These are phyloP conservation scores for Stachybotrys chartarum DNA, from an alignment of 2,329 filamentous ascomycete species.

Conservation along the genomic window DNA sequence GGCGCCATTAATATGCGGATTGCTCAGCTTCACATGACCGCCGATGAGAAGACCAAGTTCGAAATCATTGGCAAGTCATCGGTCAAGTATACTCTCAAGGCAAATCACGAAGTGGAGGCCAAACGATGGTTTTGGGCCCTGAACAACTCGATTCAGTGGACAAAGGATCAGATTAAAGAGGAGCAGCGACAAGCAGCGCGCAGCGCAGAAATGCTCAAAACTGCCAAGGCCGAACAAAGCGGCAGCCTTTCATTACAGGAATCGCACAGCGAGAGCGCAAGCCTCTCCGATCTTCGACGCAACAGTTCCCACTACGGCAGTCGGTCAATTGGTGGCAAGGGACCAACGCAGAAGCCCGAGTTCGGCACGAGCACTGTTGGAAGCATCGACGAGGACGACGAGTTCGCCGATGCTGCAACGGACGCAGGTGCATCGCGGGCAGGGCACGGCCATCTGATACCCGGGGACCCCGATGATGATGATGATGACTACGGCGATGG, in stretches of 20 bases:
- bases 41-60: conserved; percentile 95
- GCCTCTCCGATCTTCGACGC: conserved; percentile 35
- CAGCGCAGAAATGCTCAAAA: conserved; percentile 66
- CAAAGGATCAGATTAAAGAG: conserved; percentile 92
- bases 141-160: conserved; percentile 98
- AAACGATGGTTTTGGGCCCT: conserved; percentile 99
- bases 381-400: conserved; percentile 48
- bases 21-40: conserved; percentile 87
- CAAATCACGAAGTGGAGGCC: conserved; percentile 95
- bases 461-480: conserved; percentile 60
- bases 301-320: conserved; percentile 37
- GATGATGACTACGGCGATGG: conserved; percentile 72
- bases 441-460: conserved; percentile 23
- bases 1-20: conserved; percentile 99
- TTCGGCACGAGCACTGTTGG: conserved; percentile 36
- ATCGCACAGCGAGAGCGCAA: conserved; percentile 44
- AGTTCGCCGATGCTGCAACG: conserved; percentile 39
- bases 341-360: conserved; percentile 25
- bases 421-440: conserved; percentile 33
- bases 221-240: conserved; percentile 72
- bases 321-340: conserved; percentile 18
- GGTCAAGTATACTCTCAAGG: conserved; percentile 96
- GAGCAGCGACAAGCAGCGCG: conserved; percentile 71
- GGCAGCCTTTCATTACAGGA: conserved; percentile 39
- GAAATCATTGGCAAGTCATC: conserved; percentile 98